A percentile compares a stretch with the other conserved stretches of the same genome.
Conservation (phyloP, 306 rosid species). For the Vigna trinervia region DNA sequence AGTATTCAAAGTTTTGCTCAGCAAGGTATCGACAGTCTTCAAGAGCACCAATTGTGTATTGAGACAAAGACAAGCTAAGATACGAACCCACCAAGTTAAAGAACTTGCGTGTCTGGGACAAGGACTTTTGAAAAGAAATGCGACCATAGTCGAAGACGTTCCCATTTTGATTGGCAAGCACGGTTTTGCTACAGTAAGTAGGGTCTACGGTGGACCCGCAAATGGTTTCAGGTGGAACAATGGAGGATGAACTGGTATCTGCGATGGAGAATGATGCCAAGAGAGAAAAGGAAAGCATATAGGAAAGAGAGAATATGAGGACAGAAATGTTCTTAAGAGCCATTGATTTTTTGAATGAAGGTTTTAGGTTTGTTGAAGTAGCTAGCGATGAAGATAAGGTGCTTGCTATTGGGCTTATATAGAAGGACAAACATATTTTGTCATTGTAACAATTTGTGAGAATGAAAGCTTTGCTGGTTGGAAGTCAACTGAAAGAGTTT, state of each 20-base stretch:
- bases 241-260: conserved; percentile 21
- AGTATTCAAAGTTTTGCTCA: conserved; percentile 57
- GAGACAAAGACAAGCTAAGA: conserved; percentile 53
- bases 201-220: conserved; percentile 67
- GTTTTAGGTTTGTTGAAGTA: background rate
- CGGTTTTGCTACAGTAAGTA: conserved; percentile 54
- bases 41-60: conserved; percentile 64
- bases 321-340: conserved; percentile 43
- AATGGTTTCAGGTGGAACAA: conserved; percentile 45
- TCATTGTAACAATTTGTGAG: conserved; percentile 4
- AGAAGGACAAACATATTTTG: conserved; percentile 31
- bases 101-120: conserved; percentile 67
- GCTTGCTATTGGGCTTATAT: conserved; percentile 39
- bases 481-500: conserved; percentile 35
- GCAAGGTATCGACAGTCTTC: conserved; percentile 68
- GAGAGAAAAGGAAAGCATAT: background rate
- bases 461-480: background rate
- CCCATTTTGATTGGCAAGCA: conserved; percentile 55
- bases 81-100: conserved; percentile 45
- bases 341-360: conserved; percentile 30
- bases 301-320: conserved; percentile 1
- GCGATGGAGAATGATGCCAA: conserved; percentile 35
- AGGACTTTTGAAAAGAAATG: conserved; percentile 55
- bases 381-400: conserved; percentile 15
- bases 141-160: conserved; percentile 67